Percentiles rank a stretch among this genome's conserved stretches.
phyloP scores from a whole-genome alignment of 768 basidiomycete species.

The Termitomyces sp. region DNA sequence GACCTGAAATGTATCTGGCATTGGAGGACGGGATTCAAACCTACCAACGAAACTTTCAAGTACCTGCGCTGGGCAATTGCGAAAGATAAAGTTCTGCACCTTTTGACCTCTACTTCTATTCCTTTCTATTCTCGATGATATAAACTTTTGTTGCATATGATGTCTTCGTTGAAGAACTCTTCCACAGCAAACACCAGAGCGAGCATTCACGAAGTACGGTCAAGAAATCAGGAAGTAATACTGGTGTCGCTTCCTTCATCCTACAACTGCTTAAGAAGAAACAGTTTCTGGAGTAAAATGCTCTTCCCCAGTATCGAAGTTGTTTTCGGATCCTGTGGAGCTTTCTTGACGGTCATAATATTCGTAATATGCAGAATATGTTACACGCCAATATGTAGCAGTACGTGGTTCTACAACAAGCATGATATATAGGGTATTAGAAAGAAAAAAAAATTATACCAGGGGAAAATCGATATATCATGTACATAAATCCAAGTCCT shows the following conservation, averaged over 20 bases:
- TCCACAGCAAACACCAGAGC: background rate
- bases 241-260: background rate
- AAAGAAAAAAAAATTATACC: background rate
- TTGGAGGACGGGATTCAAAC: too few species aligned
- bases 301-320: background rate
- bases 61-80: too few species aligned
- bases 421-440: constrained; percentile 5
- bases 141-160: too few species aligned
- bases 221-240: background rate
- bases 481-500: background rate
- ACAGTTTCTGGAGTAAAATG: background rate
- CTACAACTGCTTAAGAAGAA: background rate
- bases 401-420: background rate
- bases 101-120: too few species aligned
- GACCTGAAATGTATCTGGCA: too few species aligned
- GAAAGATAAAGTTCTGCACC: too few species aligned
- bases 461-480: background rate
- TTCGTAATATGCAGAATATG: background rate
- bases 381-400: background rate
- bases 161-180: too few species aligned
- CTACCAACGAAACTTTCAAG: too few species aligned
- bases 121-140: too few species aligned
- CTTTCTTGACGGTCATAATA: background rate
- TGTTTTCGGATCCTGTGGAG: background rate
- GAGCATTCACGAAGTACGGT: background rate